Evolutionary conservation across 345 rosid species (phyloP).

Genomic region (Cochlearia excelsa): DNA sequence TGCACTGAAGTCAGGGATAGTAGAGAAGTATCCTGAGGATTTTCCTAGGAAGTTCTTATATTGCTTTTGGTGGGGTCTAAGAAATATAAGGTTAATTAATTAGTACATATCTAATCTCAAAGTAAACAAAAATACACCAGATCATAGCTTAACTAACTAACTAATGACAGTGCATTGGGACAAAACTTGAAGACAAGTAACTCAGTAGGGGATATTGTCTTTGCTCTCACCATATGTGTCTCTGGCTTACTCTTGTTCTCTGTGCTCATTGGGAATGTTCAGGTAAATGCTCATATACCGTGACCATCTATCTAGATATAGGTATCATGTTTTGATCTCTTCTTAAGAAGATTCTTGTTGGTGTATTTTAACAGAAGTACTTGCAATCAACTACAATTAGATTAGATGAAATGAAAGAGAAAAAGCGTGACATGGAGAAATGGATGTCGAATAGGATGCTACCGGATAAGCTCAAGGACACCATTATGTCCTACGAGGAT

Average conservation of each 20-base stretch:
- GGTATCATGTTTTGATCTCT: slow-evolving; percentile 16
- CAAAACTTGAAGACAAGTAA: slow-evolving; percentile 46
- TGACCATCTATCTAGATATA: slow-evolving; percentile 16
- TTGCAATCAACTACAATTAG: slow-evolving; percentile 23
- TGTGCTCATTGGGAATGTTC: slow-evolving; percentile 42
- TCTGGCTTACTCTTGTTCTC: slow-evolving; percentile 50
- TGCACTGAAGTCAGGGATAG: slow-evolving; percentile 24
- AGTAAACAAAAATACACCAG: no score
- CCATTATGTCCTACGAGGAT: no score
- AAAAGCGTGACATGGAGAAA: slow-evolving; percentile 25
- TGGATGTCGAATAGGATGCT: slow-evolving; percentile 31
- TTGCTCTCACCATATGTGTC: slow-evolving; percentile 43
- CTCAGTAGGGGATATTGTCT: slow-evolving; percentile 32
- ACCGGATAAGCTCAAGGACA: no score
- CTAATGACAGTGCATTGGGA: slow-evolving; percentile 43
- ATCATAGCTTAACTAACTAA: not conserved
- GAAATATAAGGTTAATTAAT: slow-evolving; percentile 21
- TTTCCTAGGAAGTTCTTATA: slow-evolving; percentile 24
- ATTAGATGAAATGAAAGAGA: slow-evolving; percentile 34
- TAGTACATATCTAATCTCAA: not conserved
- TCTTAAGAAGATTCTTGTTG: not conserved
- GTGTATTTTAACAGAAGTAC: slow-evolving; percentile 26
- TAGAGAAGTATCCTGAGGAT: not conserved
- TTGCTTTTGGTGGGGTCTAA: slow-evolving; percentile 36
- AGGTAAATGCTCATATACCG: slow-evolving; percentile 42